Evolutionary conservation across 768 basidiomycete species (phyloP).

Genomic region (Gymnopilus dilepis): DNA sequence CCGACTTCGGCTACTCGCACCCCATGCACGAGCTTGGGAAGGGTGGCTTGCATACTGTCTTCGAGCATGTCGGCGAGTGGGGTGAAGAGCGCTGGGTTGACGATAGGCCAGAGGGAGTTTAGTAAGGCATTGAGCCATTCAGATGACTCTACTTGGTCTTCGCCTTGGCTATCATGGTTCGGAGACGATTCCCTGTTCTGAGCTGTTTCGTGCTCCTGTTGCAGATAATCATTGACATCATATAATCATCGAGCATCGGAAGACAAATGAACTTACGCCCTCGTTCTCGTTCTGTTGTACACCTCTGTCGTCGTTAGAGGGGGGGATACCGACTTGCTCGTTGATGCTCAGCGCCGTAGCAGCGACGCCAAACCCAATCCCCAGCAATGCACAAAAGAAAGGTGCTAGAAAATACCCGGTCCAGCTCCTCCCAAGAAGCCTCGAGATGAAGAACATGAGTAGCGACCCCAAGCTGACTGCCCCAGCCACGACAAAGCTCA

Average conservation of each 20-base stretch:
- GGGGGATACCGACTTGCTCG: conserved; percentile 12
- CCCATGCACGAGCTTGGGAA: conserved; percentile 55
- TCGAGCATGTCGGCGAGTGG: conserved; percentile 66
- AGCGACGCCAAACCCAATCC: conserved; percentile 32
- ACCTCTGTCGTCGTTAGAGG: not conserved
- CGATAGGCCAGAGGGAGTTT: conserved; percentile 69
- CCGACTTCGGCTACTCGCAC: conserved; percentile 78
- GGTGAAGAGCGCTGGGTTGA: conserved; percentile 71
- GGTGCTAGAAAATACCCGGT: conserved; percentile 26
- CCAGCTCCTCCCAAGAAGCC: conserved; percentile 26
- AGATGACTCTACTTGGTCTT: conserved; percentile 40
- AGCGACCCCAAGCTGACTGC: conserved; percentile 35
- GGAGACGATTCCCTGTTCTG: not conserved
- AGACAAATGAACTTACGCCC: not conserved
- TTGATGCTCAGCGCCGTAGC: conserved; percentile 28
- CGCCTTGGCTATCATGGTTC: conserved; percentile 15
- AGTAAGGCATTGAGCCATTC: conserved; percentile 72
- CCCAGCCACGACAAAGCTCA: conserved; percentile 35
- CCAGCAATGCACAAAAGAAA: conserved; percentile 32
- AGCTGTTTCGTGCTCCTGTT: not conserved
- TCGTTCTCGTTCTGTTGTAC: not conserved
- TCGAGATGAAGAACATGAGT: conserved; percentile 28
- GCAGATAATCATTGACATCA: conserved; percentile 1
- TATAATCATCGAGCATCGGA: not conserved
- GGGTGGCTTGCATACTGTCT: conserved; percentile 59